Evolutionary conservation across 2,329 filamentous ascomycete species (phyloP), one percentile per base, ranked within the genome.

Genomic region (Lachnum nothofagi): DNA sequence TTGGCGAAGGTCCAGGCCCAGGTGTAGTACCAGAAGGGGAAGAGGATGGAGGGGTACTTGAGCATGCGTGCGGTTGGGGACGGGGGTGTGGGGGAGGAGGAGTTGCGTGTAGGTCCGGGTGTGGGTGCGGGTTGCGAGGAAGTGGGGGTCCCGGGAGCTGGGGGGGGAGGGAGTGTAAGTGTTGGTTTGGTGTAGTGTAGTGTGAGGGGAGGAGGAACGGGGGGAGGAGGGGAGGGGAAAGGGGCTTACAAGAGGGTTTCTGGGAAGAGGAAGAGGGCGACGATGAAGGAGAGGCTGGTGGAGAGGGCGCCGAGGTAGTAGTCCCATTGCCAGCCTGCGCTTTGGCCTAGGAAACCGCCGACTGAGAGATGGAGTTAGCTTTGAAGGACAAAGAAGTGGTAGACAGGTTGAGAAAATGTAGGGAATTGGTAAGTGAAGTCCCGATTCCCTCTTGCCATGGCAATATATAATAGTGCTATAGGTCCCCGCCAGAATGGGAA

Each of bases 1-100:
- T 63, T 63, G 29, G 60, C 58, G 34, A 63, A 63, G 3, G 60
- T 59, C 61, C 61, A 63, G 16, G 52, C 46, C 52, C 53, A 58
- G n/a, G 50, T 59, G 38, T 63, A 64, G 40, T 64, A 64, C 52
- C 54, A 60, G 45, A 61, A 61, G 3, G 61, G 56, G 42, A 64
- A 57, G 22, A 55, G 7, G 38, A 64, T 46, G 3, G 55, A 58
- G 9, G 61, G 60, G 38, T 63, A 64, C 33, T 58, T 54, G 25
- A 64, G 57, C 57, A 64, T 61, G 14, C 42, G 31, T 41, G n/a
- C 58, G 61, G 6, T 49, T 55, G 3, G 59, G 58, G 22, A 64
- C 59, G 52, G 58, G 50, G 27, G 61, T 63, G 8, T 55, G 54
- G 27, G 53, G 39, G 29, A 54, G 63, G 25, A 64, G 54, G 51